phyloP scores from a whole-genome alignment of 1,284 basidiomycete species.

The Pascua guehoae region DNA sequence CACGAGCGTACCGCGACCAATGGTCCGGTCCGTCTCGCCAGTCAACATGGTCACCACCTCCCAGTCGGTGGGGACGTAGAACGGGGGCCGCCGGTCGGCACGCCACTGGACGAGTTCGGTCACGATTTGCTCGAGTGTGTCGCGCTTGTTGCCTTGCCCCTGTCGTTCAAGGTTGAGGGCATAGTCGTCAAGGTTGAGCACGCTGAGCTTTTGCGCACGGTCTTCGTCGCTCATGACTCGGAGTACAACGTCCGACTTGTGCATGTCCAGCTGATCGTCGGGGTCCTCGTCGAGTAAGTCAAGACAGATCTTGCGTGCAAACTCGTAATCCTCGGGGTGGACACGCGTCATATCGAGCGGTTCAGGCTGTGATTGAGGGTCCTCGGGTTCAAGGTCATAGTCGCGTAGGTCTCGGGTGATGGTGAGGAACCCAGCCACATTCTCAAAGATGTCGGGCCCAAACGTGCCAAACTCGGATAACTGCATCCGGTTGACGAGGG shows the following conservation, averaged over 20 bases:
- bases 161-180: conserved; percentile 75
- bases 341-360: conserved; percentile 94
- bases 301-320: conserved; percentile 97
- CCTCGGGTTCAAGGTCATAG: conserved; percentile 45
- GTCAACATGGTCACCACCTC: conserved; percentile 93
- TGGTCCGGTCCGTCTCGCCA: conserved; percentile 79
- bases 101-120: conserved; percentile 84
- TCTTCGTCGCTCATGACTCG: conserved; percentile 81
- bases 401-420: conserved; percentile 70
- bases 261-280: conserved; percentile 85
- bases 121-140: conserved; percentile 82
- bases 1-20: conserved; percentile 76
- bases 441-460: conserved; percentile 83
- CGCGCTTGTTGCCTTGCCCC: conserved; percentile 78
- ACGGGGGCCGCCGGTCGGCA: conserved; percentile 69
- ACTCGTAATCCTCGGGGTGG: conserved; percentile 96
- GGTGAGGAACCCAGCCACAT: conserved; percentile 83
- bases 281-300: conserved; percentile 94
- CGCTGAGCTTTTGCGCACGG: conserved; percentile 75
- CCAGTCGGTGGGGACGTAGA: conserved; percentile 66
- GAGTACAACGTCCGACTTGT: conserved; percentile 77
- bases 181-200: conserved; percentile 94
- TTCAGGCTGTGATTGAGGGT: conserved; percentile 66
- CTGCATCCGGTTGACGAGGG: conserved; percentile 77
- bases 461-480: conserved; percentile 68